phyloP scores from a whole-genome alignment of 306 rosid genomes.

The Cucumis cinereus region DNA sequence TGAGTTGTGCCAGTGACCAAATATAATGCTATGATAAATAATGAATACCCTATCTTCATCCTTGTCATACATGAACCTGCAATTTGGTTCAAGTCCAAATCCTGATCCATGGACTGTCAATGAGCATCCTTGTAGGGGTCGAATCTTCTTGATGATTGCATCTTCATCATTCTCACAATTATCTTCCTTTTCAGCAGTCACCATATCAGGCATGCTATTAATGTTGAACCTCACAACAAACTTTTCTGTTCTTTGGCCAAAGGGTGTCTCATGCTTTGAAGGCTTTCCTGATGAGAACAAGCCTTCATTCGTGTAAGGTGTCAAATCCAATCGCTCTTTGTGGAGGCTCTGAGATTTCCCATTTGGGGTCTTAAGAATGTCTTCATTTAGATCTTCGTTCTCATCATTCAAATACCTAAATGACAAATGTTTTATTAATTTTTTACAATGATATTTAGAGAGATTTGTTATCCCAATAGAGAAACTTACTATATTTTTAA shows the following conservation, averaged over 20 bases:
- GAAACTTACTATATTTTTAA: neutral
- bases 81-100: slow-evolving; percentile 57
- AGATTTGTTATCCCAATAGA: neutral
- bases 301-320: slow-evolving; percentile 43
- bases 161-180: slow-evolving; percentile 37
- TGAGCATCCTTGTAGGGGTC: slow-evolving; percentile 52
- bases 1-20: slow-evolving; percentile 7
- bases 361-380: slow-evolving; percentile 48
- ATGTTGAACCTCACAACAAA: slow-evolving; percentile 51
- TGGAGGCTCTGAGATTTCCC: slow-evolving; percentile 19
- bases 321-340: slow-evolving; percentile 35
- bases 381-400: slow-evolving; percentile 37
- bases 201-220: slow-evolving; percentile 26
- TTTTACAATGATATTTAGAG: neutral
- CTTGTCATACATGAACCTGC: slow-evolving; percentile 80
- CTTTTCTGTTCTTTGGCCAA: slow-evolving; percentile 58
- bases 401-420: slow-evolving; percentile 54
- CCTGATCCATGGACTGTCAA: slow-evolving; percentile 52
- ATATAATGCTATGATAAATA: neutral
- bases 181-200: slow-evolving; percentile 25
- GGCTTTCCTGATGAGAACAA: slow-evolving; percentile 49
- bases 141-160: slow-evolving; percentile 50
- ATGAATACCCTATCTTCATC: slow-evolving; percentile 64
- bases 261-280: slow-evolving; percentile 49
- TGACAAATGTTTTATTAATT: neutral